Conservation (phyloP, 2,329 filamentous ascomycete genomes). For the Pseudopithomyces chartarum region DNA sequence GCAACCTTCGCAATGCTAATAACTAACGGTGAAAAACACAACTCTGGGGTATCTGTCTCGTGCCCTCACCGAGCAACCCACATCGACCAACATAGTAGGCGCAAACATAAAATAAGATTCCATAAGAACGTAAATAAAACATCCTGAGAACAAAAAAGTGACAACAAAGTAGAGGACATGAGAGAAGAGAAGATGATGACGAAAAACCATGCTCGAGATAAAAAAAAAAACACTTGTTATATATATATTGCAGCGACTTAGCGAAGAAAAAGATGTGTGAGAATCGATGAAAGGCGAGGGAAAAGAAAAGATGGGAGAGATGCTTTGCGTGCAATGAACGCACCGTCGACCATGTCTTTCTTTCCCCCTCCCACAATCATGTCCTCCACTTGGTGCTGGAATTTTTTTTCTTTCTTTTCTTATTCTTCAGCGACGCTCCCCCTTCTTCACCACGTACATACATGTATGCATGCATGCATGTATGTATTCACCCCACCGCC, state of each 20-base stretch:
- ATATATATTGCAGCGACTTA: slow-evolving; percentile 38
- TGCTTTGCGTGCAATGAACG: too few species aligned
- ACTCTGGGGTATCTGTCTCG: slow-evolving; percentile 6
- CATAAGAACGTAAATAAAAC: too few species aligned
- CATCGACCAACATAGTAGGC: too few species aligned
- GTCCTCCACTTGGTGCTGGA: too few species aligned
- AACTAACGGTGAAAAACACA: not conserved
- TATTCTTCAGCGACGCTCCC: too few species aligned
- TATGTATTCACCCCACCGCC: not conserved
- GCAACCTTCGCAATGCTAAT: not conserved
- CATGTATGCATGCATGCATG: slow-evolving; percentile 21
- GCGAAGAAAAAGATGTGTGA: slow-evolving; percentile 29
- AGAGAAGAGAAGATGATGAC: too few species aligned
- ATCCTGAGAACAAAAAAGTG: too few species aligned
- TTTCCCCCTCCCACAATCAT: too few species aligned
- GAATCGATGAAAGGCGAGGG: not conserved
- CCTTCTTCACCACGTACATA: slow-evolving; percentile 13
- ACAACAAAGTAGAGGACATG: not conserved
- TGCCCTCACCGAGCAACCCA: slow-evolving; percentile 2
- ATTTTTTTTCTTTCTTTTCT: too few species aligned
- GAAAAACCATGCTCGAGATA: not conserved
- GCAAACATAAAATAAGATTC: too few species aligned
- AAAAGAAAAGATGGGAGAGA: not conserved
- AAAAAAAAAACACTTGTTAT: slow-evolving; percentile 39
- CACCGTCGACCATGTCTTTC: too few species aligned